Base-by-base conservation (phyloP, 768 basidiomycete species). In the Auriscalpium vulgare region DNA sequence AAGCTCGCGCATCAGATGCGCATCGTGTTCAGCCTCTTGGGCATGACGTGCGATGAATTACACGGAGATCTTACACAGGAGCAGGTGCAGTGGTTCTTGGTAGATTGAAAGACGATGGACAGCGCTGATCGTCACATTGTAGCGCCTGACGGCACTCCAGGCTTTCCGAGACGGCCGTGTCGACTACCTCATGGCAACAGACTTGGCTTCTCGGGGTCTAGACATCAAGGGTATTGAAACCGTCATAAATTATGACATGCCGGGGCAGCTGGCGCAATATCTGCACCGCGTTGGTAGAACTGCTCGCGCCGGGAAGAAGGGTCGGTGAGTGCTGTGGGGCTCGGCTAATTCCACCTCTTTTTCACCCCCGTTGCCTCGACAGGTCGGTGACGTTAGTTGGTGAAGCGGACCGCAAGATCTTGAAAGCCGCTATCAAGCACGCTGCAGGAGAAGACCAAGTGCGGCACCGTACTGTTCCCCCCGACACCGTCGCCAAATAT, bases 221-320 rank as follows among this genome's bases (percentile, higher is more conserved):
- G 95, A 98, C 72, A 97, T 99, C 75, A 95, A 95, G 68, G 95
- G 95, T 14, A 86, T 97, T 23, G 91, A 98, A 67, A 94, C 93
- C 2, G 92, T 99, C 59, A 94, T 99, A 69, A 99, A 99, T 71
- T 98, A 95, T 67, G 97, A 99, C 68, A 97, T 98, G 95, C 97
- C 97, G 10, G 80, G 82, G 17, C 89, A 94, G 65, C 74, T 97
- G 37, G 84, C 90, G 8, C 93, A 94, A 64, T 99, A 99, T 71
- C 80, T 97, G 36, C 97, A 99, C 69, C 88, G 97, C 57, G 95
- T 98, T 21, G 97, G 97, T 63, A 82, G 97, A 67, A 99, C 97
- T 50, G 97, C 97, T 34, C 86, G 97, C 67, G 95, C 97, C 4
- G 97, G 97, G 6, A 82, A 80, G 62, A 87, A 86, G 66, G 97